These are phyloP conservation scores for Gynochthodes officinalis DNA, from an alignment of 257 asterid genomes.

Conservation along the genomic window DNA sequence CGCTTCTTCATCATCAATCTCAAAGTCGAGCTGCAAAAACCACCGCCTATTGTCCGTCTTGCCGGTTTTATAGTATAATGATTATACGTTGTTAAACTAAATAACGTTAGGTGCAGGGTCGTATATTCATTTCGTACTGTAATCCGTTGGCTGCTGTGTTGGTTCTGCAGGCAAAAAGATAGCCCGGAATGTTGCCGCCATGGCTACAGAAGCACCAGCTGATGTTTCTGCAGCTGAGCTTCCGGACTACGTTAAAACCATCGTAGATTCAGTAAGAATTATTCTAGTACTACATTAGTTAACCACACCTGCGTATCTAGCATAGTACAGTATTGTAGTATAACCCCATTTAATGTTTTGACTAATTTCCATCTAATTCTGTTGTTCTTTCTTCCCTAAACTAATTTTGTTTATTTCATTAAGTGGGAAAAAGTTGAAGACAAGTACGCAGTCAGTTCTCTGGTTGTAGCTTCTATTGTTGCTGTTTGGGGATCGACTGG, in stretches of 20 bases:
- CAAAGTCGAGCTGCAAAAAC: constrained; percentile 39
- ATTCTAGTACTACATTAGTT: too few species aligned
- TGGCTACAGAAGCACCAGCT: constrained; percentile 79
- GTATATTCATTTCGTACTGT: not conserved
- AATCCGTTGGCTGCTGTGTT: not conserved
- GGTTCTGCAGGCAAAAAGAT: constrained; percentile 47
- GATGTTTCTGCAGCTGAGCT: constrained; percentile 52
- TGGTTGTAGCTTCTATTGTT: constrained; percentile 61
- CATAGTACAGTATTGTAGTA: not conserved
- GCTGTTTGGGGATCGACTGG: constrained; percentile 67
- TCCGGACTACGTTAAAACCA: constrained; percentile 52
- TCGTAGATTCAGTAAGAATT: constrained; percentile 58
- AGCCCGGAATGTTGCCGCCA: constrained; percentile 53
- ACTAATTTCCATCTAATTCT: not conserved
- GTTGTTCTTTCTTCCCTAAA: not conserved
- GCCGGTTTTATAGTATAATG: not conserved
- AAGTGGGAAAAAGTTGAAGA: constrained; percentile 93
- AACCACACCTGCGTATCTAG: too few species aligned
- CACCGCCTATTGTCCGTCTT: constrained; percentile 45
- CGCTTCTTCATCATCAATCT: constrained; percentile 23
- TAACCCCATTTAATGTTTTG: too few species aligned
- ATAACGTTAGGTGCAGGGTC: not conserved
- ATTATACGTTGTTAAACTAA: not conserved
- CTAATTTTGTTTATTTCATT: not conserved
- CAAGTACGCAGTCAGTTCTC: constrained; percentile 80